These are phyloP conservation scores for Aspergillus phoenicis DNA, from an alignment of 2,329 filamentous ascomycete species.

Conservation along the genomic window DNA sequence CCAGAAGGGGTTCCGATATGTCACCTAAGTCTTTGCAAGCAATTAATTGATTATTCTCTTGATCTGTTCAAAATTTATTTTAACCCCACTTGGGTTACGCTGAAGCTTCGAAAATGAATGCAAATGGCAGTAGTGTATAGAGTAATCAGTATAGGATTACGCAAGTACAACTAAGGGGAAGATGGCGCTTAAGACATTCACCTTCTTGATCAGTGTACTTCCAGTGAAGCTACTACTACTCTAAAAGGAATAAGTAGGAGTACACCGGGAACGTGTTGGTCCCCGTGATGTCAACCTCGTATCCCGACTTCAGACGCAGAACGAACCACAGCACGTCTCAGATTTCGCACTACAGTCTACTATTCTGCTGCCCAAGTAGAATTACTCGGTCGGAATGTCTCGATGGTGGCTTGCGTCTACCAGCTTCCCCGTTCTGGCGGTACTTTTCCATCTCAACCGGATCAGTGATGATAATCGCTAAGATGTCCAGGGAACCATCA, in stretches of 20 bases:
- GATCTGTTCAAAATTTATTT: too few species aligned
- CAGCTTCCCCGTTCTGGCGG: conserved; percentile 6
- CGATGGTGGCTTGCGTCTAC: conserved; percentile 4
- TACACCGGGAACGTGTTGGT: not conserved
- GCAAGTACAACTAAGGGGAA: too few species aligned
- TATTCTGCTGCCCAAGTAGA: too few species aligned
- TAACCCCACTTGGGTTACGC: too few species aligned
- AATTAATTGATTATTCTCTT: too few species aligned
- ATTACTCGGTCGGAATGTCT: not conserved
- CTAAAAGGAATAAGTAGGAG: too few species aligned
- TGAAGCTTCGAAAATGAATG: too few species aligned
- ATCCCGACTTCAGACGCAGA: not conserved
- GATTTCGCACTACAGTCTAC: not conserved
- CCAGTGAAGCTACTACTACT: too few species aligned
- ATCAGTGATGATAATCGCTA: not conserved
- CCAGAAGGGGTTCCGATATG: conserved; percentile 60
- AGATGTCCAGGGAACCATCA: not conserved
- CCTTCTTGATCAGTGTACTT: too few species aligned
- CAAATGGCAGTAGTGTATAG: too few species aligned
- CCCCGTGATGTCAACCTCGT: not conserved
- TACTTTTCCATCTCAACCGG: not conserved
- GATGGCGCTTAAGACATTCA: too few species aligned
- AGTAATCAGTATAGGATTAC: not conserved
- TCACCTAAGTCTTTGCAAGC: conserved; percentile 36
- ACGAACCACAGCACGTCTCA: not conserved